Base-by-base conservation (phyloP, 2,329 filamentous ascomycete genomes). In the Fusarium poae region DNA sequence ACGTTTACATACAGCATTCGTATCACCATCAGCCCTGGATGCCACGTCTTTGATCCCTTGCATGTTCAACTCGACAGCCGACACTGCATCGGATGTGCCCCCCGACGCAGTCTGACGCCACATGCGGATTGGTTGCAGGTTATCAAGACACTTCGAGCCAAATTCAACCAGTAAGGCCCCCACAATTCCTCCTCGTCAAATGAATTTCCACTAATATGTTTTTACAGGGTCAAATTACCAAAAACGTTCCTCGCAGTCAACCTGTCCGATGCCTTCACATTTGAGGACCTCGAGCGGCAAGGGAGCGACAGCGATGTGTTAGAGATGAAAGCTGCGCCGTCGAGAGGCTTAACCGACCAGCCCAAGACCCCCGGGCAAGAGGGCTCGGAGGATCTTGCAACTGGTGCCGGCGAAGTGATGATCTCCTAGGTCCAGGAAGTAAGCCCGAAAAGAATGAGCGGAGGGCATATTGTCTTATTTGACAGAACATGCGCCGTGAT, bases 51-150 rank as follows among this genome's bases (percentile, higher is more conserved):
- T 78, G 96, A 98, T 79, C 96, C 96, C 7, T 85, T 99, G 29
- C 95, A 99, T 77, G 94, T 99, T 70, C 94, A 97, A 82, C 88
- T 99, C 29, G 96, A 99, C 79, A 96, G 92, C 73, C 93, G 96
- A 74, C 96, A 99, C 79, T 97, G 94, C 79, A 99, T 99, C 74
- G 94, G 95, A 40, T 97, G 92, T 77, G 93, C 95, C 9, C 94
- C 93, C n/a, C 86, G 94, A 67, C 87, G 96, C 66, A 97, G 93
- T 76, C 82, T 99, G 74, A 98, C 95, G 5, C 88, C 92, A 4
- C 97, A 99, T 80, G 89, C 90, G 37, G 93, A 99, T 79, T 99
- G 96, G 95, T 95, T 97, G 80, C 89, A 95, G 74, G 92, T 99
- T n/a, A 92, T 99, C 71, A 94, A 97, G 81, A 98, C 94, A 3